phyloP scores from a whole-genome alignment of 2,329 filamentous ascomycete genomes.

The Ophiocordyceps camponoti-saundersi region DNA sequence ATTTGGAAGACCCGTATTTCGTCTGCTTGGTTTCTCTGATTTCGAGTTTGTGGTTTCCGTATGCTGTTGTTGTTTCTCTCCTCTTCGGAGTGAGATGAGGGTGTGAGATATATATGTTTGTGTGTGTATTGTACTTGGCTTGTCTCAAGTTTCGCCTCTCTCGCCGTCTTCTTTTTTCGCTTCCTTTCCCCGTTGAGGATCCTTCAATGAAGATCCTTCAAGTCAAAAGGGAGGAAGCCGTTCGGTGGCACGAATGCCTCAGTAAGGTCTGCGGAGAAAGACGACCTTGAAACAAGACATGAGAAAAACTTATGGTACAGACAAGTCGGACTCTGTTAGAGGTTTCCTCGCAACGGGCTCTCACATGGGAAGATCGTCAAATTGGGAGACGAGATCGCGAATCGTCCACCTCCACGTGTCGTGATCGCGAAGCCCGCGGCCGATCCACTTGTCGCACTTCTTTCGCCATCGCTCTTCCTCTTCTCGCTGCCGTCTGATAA shows the following conservation, averaged over 20 bases:
- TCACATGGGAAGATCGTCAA: conserved; percentile 20
- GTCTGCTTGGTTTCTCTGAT: neutral
- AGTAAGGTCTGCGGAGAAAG: neutral
- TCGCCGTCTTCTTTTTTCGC: neutral
- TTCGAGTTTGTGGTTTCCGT: neutral
- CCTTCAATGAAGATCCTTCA: neutral
- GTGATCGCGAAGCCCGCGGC: conserved; percentile 34
- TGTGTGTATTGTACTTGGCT: neutral
- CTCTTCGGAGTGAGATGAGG: neutral
- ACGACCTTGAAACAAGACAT: neutral
- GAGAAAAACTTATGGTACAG: neutral
- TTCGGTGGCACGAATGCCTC: neutral
- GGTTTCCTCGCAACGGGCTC: neutral
- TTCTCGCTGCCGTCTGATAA: conserved; percentile 72
- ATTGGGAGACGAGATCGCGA: conserved; percentile 36
- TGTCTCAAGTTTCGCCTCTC: neutral
- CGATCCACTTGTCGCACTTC: conserved; percentile 77
- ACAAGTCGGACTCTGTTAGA: too few relatives aligned
- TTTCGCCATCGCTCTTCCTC: conserved; percentile 85
- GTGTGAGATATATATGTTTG: neutral
- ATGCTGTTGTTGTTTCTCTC: neutral
- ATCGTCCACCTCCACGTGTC: conserved; percentile 66
- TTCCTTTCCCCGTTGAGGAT: neutral
- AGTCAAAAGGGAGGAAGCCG: neutral
- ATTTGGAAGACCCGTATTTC: neutral